Percentiles rank a stretch among this genome's conserved stretches.
These are phyloP conservation scores for Podila epicladia DNA, from an alignment of 192 early-diverging fungal species.

Conservation along the genomic window DNA sequence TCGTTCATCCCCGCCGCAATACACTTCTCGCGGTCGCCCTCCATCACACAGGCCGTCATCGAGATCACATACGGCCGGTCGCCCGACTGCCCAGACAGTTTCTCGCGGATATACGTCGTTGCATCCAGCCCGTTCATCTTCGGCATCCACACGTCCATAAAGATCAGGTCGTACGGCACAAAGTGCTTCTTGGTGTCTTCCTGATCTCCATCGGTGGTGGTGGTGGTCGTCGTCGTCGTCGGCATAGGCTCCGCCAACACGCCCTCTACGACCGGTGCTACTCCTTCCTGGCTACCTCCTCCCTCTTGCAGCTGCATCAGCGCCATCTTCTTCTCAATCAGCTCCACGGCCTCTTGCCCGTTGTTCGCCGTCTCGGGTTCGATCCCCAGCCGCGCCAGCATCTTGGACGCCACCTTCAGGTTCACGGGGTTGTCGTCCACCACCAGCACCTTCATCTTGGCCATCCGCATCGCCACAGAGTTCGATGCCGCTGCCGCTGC, in stretches of 20 bases:
- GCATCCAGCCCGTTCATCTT: constrained; percentile 55
- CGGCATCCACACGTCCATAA: constrained; percentile 54
- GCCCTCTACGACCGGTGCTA: background rate
- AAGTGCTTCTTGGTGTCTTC: constrained; percentile 6
- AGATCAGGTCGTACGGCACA: constrained; percentile 49
- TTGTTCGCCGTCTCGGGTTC: constrained; percentile 42
- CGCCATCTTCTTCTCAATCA: constrained; percentile 47
- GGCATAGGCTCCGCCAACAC: background rate
- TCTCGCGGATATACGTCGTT: constrained; percentile 33
- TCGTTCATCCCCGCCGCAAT: constrained; percentile 61
- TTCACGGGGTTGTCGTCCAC: constrained; percentile 60
- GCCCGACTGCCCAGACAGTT: constrained; percentile 13
- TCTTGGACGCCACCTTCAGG: constrained; percentile 49
- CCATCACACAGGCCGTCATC: constrained; percentile 52
- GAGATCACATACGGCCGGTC: constrained; percentile 34
- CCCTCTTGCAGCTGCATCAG: constrained; percentile 12
- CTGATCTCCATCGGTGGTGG: background rate
- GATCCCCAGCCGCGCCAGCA: constrained; percentile 47
- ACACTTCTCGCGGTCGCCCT: constrained; percentile 50
- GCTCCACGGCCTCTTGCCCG: constrained; percentile 50
- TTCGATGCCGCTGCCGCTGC: constrained; percentile 31
- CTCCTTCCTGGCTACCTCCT: background rate
- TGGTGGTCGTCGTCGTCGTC: background rate
- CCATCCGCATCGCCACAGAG: constrained; percentile 26
- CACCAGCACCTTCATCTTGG: constrained; percentile 46